phyloP scores from a whole-genome alignment of 768 basidiomycete species.

The Auricularia auricula-judae region DNA sequence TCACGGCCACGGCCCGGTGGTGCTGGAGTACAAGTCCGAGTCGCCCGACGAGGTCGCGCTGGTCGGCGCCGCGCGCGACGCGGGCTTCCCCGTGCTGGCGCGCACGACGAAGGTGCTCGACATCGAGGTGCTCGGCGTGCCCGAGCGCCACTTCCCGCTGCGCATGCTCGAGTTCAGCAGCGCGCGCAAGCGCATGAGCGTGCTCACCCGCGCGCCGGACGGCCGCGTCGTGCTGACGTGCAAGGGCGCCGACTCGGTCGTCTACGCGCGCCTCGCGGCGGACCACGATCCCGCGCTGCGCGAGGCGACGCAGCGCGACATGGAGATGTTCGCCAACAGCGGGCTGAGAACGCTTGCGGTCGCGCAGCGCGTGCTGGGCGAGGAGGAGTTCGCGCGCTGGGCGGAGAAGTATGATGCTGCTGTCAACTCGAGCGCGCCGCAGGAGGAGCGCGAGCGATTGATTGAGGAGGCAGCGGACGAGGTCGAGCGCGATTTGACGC shows the following conservation, averaged over 20 bases:
- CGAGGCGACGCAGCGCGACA: constrained; percentile 70
- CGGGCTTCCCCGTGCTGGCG: constrained; percentile 81
- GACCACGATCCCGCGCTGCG: constrained; percentile 67
- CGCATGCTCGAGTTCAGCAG: constrained; percentile 89
- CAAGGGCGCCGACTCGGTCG: constrained; percentile 94
- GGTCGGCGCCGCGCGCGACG: constrained; percentile 84
- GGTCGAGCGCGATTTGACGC: constrained; percentile 72
- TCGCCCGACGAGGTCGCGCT: constrained; percentile 93
- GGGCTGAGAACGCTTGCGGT: constrained; percentile 89
- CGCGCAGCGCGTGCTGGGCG: constrained; percentile 63
- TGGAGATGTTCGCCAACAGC: constrained; percentile 89
- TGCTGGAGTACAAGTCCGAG: constrained; percentile 87
- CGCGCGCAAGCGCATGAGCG: constrained; percentile 92
- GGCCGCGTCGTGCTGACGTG: constrained; percentile 76
- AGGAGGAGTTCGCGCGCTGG: constrained; percentile 83
- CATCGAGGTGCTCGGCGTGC: constrained; percentile 85
- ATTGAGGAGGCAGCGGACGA: constrained; percentile 78
- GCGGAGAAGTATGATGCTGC: constrained; percentile 78
- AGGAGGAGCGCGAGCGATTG: constrained; percentile 82
- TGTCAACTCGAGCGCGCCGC: constrained; percentile 54
- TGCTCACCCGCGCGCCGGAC: constrained; percentile 75
- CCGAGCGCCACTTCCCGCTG: constrained; percentile 69
- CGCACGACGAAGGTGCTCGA: constrained; percentile 67
- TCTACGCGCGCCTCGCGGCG: constrained; percentile 73
- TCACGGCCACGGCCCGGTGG: constrained; percentile 29